phyloP scores from a whole-genome alignment of 2,329 filamentous ascomycete genomes.

The Annulohypoxylon truncatum region DNA sequence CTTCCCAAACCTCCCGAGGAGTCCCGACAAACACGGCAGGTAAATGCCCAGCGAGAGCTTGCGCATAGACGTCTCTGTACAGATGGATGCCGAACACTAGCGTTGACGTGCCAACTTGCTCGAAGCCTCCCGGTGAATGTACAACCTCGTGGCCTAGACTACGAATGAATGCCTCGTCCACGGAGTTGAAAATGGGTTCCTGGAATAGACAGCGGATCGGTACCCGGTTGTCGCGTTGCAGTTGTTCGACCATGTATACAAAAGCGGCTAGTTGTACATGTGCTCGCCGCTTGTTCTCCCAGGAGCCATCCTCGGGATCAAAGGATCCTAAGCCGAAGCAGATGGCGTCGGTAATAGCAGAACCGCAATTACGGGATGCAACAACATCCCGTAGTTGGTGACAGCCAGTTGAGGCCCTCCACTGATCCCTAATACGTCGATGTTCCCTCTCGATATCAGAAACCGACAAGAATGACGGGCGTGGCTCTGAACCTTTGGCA shows the following conservation, averaged over 20 bases:
- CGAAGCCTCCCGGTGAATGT: slow-evolving; percentile 64
- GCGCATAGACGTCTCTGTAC: slow-evolving; percentile 64
- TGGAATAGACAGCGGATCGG: slow-evolving; percentile 63
- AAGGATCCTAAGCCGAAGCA: slow-evolving; percentile 68
- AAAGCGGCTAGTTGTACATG: slow-evolving; percentile 67
- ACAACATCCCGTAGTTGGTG: slow-evolving; percentile 52
- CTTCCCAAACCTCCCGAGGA: slow-evolving; percentile 62
- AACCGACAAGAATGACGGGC: slow-evolving; percentile 38
- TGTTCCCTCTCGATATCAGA: slow-evolving; percentile 44
- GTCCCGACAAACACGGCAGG: slow-evolving; percentile 71
- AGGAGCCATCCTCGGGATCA: slow-evolving; percentile 60
- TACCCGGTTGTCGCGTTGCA: slow-evolving; percentile 24
- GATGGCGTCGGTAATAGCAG: slow-evolving; percentile 56
- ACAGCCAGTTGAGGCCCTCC: slow-evolving; percentile 48
- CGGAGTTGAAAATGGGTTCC: slow-evolving; percentile 63
- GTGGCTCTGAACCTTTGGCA: not conserved
- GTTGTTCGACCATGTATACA: slow-evolving; percentile 56
- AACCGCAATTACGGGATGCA: slow-evolving; percentile 35
- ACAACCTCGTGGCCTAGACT: slow-evolving; percentile 65
- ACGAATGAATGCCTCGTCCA: slow-evolving; percentile 64
- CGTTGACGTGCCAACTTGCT: slow-evolving; percentile 59
- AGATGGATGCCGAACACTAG: slow-evolving; percentile 73
- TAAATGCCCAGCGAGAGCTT: slow-evolving; percentile 57
- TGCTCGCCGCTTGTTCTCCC: slow-evolving; percentile 59
- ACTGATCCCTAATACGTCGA: slow-evolving; percentile 40